A percentile compares a stretch with the other conserved stretches of the same genome.
Evolutionary conservation across 2,329 filamentous ascomycete genomes (phyloP).

Genomic region (Colletotrichum lindemuthianum): DNA sequence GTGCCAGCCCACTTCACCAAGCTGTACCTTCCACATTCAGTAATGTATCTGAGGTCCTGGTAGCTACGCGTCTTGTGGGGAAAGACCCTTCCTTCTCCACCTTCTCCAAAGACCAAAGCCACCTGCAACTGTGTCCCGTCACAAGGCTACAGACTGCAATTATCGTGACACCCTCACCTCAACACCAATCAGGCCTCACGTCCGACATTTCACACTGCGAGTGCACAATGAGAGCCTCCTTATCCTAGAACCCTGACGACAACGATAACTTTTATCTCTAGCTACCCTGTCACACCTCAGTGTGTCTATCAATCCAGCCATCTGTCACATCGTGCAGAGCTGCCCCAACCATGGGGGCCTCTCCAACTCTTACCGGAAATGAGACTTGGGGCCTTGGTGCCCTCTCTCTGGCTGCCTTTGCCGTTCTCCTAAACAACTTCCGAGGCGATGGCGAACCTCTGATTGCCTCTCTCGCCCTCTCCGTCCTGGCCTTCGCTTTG

Average conservation of each 20-base stretch:
- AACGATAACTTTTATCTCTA: background rate
- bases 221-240: slow-evolving; percentile 12
- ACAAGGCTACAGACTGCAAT: slow-evolving; percentile 7
- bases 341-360: slow-evolving; percentile 42
- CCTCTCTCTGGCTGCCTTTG: slow-evolving; percentile 75
- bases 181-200: background rate
- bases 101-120: slow-evolving; percentile 18
- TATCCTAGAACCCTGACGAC: background rate
- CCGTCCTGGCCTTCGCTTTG: slow-evolving; percentile 82
- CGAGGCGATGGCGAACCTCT: slow-evolving; percentile 88
- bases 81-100: slow-evolving; percentile 19
- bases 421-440: slow-evolving; percentile 83
- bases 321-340: background rate
- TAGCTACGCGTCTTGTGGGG: no score
- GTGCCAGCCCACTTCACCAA: no score
- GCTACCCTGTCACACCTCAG: background rate
- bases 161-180: slow-evolving; percentile 11
- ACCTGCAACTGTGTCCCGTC: slow-evolving; percentile 35
- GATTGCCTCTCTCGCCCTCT: slow-evolving; percentile 87
- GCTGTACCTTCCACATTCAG: no score
- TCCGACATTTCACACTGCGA: slow-evolving; percentile 6
- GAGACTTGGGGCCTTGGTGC: slow-evolving; percentile 68
- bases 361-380: slow-evolving; percentile 57
- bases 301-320: background rate
- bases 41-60: no score